Evolutionary conservation across 108 stramenopile species (phyloP).

Genomic region (Chaetoceros tenuissimus): DNA sequence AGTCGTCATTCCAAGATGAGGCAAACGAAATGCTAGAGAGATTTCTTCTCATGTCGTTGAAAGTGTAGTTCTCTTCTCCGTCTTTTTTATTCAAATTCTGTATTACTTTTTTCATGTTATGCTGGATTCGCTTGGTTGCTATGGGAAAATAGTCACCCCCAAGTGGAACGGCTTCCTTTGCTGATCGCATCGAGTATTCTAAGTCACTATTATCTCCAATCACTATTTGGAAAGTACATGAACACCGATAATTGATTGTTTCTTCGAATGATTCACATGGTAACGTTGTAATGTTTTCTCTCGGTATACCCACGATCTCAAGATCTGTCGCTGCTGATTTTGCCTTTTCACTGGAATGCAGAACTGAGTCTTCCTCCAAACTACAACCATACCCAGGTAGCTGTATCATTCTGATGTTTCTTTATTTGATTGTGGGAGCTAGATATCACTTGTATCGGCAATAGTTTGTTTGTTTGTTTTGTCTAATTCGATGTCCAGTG

Average conservation of each 20-base stretch:
- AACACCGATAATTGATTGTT: conserved; percentile 52
- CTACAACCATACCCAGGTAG: conserved; percentile 31
- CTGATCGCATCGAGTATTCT: conserved; percentile 37
- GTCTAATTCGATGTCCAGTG: too few species aligned
- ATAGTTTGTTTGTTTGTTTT: too few species aligned
- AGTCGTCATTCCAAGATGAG: conserved; percentile 42
- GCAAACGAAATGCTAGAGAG: conserved; percentile 51
- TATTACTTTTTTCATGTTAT: conserved; percentile 40
- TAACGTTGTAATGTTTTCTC: background rate
- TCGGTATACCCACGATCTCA: background rate
- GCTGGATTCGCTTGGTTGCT: conserved; percentile 48
- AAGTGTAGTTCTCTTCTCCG: conserved; percentile 3
- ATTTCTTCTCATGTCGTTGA: conserved; percentile 10
- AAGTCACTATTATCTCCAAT: conserved; percentile 7
- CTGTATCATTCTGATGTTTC: background rate
- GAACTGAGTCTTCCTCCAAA: conserved; percentile 16
- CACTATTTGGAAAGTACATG: conserved; percentile 56
- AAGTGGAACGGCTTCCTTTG: conserved; percentile 27
- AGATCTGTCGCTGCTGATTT: conserved; percentile 12
- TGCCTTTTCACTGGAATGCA: conserved; percentile 29
- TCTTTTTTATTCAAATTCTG: conserved; percentile 15
- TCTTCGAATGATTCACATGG: conserved; percentile 23
- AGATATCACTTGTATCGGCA: too few species aligned
- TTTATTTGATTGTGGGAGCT: too few species aligned
- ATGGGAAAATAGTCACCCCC: conserved; percentile 35